A percentile compares a stretch with the other conserved stretches of the same genome.
These are phyloP conservation scores for Rhodotorula sp. DNA, from an alignment of 1,284 basidiomycete species.

Conservation along the genomic window DNA sequence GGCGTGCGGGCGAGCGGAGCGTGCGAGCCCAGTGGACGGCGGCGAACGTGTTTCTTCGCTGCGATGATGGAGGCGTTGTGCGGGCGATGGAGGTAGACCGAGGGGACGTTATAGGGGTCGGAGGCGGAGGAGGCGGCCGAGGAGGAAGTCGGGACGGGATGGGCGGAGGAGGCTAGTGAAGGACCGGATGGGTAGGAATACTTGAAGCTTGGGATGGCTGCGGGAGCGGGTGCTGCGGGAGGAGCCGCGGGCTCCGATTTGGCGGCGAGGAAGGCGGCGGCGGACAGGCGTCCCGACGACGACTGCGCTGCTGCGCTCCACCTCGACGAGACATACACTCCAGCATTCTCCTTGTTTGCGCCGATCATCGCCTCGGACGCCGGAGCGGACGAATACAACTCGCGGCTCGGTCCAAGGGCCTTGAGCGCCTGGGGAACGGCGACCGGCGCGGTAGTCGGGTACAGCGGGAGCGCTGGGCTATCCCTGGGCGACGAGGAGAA, in stretches of 20 bases:
- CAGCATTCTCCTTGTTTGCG: conserved; percentile 28
- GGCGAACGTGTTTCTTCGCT: conserved; percentile 40
- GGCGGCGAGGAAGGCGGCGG: neutral
- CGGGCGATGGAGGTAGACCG: conserved; percentile 26
- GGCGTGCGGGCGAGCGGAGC: conserved; percentile 39
- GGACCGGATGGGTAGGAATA: neutral
- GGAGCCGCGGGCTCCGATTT: neutral
- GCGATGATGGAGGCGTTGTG: conserved; percentile 35
- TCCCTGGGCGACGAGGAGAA: conserved; percentile 34
- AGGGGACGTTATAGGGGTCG: neutral
- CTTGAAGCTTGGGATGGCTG: neutral
- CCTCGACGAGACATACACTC: neutral
- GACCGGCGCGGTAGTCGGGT: neutral
- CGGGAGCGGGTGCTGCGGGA: neutral
- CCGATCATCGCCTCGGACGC: neutral
- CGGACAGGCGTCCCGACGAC: neutral
- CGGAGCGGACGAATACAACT: neutral
- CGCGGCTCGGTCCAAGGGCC: neutral
- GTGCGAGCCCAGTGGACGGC: conserved; percentile 38
- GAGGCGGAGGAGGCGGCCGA: neutral
- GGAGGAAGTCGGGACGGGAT: neutral
- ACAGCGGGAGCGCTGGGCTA: conserved; percentile 2
- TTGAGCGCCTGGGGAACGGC: neutral
- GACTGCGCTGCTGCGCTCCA: neutral
- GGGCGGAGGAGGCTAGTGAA: neutral